Evolutionary conservation across 768 basidiomycete genomes (phyloP).

Genomic region (Naganishia friedmannii): DNA sequence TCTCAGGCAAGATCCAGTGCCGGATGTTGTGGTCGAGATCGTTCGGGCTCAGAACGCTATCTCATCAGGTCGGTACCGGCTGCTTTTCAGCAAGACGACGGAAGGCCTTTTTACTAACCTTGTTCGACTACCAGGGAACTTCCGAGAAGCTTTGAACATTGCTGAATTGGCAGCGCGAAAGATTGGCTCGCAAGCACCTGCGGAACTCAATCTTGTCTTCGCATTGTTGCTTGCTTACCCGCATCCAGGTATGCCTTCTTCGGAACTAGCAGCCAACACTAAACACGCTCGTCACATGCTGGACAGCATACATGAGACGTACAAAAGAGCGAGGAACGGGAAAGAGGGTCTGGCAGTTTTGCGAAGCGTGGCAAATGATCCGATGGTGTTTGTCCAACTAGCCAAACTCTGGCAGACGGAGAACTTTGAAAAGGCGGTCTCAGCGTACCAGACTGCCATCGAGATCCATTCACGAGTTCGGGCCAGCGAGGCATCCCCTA

Average conservation of each 20-base stretch:
- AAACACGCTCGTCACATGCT: constrained; percentile 74
- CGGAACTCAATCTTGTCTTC: constrained; percentile 83
- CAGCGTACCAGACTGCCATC: constrained; percentile 71
- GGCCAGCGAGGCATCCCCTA: constrained; percentile 30
- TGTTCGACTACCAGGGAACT: constrained; percentile 1
- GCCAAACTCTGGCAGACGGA: constrained; percentile 85
- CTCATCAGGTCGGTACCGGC: constrained; percentile 61
- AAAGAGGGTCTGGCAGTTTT: constrained; percentile 53
- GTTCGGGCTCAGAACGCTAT: constrained; percentile 85
- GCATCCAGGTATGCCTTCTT: constrained; percentile 71
- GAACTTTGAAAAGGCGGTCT: constrained; percentile 67
- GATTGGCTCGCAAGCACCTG: constrained; percentile 55
- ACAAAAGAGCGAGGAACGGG: constrained; percentile 53
- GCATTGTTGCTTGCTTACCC: constrained; percentile 82
- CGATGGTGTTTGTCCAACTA: constrained; percentile 86
- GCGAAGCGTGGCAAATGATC: constrained; percentile 67
- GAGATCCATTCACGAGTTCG: constrained; percentile 53
- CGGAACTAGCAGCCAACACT: constrained; percentile 71
- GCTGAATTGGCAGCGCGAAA: constrained; percentile 49
- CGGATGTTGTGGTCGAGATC: constrained; percentile 69
- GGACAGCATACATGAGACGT: constrained; percentile 55
- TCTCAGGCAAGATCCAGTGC: constrained; percentile 58
- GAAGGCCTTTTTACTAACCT: neutral
- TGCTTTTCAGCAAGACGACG: neutral
- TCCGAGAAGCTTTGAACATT: constrained; percentile 51